These are phyloP conservation scores for Alternaria novae-zelandiae DNA, from an alignment of 2,329 filamentous ascomycete genomes.

Conservation along the genomic window DNA sequence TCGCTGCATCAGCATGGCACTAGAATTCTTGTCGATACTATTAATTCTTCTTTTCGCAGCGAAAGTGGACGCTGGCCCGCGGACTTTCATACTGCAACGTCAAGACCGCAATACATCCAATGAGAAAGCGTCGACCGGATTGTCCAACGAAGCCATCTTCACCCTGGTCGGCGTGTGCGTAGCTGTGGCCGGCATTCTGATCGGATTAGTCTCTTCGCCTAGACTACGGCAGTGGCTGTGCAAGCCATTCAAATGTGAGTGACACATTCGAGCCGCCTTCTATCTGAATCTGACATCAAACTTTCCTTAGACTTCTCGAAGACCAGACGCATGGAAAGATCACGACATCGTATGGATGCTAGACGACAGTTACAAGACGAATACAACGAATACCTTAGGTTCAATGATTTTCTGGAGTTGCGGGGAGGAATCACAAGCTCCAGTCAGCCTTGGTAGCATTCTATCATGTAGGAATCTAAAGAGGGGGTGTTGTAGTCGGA, in stretches of 20 bases:
- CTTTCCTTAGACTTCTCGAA: background rate
- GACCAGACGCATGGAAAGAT: background rate
- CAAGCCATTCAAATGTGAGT: background rate
- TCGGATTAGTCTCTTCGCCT: background rate
- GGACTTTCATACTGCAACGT: too few relatives aligned
- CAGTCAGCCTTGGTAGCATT: background rate
- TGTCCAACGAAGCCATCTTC: slow-evolving; percentile 3
- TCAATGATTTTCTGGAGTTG: background rate
- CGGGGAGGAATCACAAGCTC: background rate
- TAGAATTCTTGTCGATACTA: too few relatives aligned
- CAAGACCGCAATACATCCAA: too few relatives aligned
- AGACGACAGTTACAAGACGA: background rate
- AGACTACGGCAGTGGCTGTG: background rate
- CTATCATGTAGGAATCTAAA: background rate
- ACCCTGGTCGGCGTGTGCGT: background rate
- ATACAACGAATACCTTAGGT: background rate
- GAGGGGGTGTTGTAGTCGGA: background rate
- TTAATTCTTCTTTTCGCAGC: too few relatives aligned
- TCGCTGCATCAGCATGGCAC: too few relatives aligned
- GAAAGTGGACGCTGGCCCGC: too few relatives aligned
- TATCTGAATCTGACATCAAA: background rate
- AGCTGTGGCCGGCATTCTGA: background rate
- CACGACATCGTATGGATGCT: fast-evolving
- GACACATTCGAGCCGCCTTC: background rate
- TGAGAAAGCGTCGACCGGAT: too few relatives aligned